Conservation (phyloP, 352 stramenopile genomes). For the Phytophthora gonapodyides region DNA sequence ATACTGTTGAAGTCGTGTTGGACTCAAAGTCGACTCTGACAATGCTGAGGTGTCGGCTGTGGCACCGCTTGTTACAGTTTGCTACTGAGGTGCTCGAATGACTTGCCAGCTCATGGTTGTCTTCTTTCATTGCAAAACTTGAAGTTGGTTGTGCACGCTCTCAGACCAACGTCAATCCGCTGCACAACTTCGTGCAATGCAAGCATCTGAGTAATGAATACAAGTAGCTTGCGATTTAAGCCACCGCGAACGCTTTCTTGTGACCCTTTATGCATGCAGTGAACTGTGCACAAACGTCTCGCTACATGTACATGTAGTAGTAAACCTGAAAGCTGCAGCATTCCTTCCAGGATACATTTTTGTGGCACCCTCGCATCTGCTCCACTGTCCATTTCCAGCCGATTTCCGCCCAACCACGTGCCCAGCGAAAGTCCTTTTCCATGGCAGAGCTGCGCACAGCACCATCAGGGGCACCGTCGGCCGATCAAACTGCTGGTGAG, state of each 20-base stretch:
- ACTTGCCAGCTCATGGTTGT: background rate
- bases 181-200: background rate
- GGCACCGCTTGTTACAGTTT: too few relatives aligned
- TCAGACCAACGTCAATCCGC: background rate
- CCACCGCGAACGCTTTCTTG: too few relatives aligned
- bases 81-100: too few relatives aligned
- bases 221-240: too few relatives aligned
- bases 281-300: too few relatives aligned
- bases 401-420: conserved; percentile 13
- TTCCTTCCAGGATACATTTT: conserved; percentile 1
- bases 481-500: conserved; percentile 1
- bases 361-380: background rate
- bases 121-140: conserved; percentile 7
- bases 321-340: too few relatives aligned
- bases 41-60: too few relatives aligned
- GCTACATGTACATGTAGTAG: too few relatives aligned
- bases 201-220: background rate
- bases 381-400: background rate
- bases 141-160: conserved; percentile 6
- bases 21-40: too few relatives aligned
- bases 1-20: too few relatives aligned
- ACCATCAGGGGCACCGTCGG: background rate
- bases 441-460: background rate
- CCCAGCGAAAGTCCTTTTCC: background rate
- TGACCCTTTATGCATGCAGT: too few relatives aligned